Conservation (phyloP, 345 rosid species). For the Linum usitatissimum region DNA sequence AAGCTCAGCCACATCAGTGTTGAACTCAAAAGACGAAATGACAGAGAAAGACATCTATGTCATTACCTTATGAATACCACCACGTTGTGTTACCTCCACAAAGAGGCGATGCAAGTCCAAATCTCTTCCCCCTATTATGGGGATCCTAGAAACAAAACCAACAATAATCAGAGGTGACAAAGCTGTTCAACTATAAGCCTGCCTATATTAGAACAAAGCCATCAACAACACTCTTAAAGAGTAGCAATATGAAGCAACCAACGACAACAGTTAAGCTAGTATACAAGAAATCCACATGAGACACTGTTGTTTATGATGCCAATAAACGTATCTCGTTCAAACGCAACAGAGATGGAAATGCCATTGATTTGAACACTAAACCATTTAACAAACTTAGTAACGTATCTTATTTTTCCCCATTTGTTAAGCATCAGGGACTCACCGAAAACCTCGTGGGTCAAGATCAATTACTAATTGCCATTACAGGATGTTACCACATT, state of each 20-base stretch:
- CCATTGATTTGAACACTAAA: not conserved
- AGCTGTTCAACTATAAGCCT: not conserved
- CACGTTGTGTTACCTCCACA: slow-evolving; percentile 87
- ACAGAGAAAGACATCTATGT: not conserved
- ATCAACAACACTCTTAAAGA: not conserved
- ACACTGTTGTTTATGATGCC: too few species aligned
- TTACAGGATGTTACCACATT: not conserved
- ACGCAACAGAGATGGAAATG: not conserved
- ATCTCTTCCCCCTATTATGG: slow-evolving; percentile 83
- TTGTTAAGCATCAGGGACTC: too few species aligned
- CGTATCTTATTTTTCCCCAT: not conserved
- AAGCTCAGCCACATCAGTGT: not conserved
- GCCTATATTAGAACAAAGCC: too few species aligned
- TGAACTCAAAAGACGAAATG: not conserved
- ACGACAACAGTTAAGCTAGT: too few species aligned
- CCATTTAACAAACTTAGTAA: not conserved
- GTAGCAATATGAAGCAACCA: not conserved
- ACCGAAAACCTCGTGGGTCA: not conserved
- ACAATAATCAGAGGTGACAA: not conserved
- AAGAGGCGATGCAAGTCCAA: slow-evolving; percentile 86
- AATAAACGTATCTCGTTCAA: too few species aligned
- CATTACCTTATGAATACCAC: slow-evolving; percentile 84
- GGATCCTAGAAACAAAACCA: slow-evolving; percentile 45
- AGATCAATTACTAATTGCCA: not conserved
- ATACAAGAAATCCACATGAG: too few species aligned